Percentiles rank a stretch among this genome's conserved stretches.
Conservation (phyloP, 2,329 filamentous ascomycete genomes). For the Lachnellula suecica region DNA sequence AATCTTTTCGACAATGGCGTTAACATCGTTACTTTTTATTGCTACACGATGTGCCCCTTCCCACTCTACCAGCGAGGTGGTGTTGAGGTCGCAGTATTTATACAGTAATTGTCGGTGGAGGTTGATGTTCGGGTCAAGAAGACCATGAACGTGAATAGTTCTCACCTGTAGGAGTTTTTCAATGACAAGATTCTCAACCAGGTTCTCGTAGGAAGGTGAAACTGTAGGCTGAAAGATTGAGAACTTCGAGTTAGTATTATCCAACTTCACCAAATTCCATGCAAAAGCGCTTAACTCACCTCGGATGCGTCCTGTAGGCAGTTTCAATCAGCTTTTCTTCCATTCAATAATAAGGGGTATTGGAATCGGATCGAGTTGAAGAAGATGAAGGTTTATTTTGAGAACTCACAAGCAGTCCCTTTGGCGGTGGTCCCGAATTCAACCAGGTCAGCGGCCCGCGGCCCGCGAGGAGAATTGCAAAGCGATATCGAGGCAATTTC, state of each 20-base stretch:
- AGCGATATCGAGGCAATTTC: slow-evolving; percentile 47
- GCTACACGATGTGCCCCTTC: slow-evolving; percentile 70
- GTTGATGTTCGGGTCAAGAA: slow-evolving; percentile 57
- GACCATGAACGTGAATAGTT: slow-evolving; percentile 68
- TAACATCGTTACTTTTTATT: slow-evolving; percentile 65
- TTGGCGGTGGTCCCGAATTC: too few relatives aligned
- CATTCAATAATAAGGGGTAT: too few relatives aligned
- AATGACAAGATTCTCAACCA: background rate
- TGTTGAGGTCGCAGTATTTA: slow-evolving; percentile 56
- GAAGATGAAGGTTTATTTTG: background rate
- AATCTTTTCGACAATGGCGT: slow-evolving; percentile 51
- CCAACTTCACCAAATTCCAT: background rate
- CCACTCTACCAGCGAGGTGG: slow-evolving; percentile 66
- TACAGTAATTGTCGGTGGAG: slow-evolving; percentile 56
- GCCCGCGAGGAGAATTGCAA: slow-evolving; percentile 62
- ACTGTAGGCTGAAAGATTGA: too few relatives aligned
- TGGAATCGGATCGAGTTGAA: background rate
- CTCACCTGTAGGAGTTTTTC: slow-evolving; percentile 52
- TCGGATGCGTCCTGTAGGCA: too few relatives aligned
- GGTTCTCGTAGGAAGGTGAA: too few relatives aligned
- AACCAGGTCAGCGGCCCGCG: slow-evolving; percentile 57
- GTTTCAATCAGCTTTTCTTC: too few relatives aligned
- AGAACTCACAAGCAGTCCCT: slow-evolving; percentile 39
- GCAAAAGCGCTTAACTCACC: too few relatives aligned
- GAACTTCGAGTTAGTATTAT: too few relatives aligned